Base-by-base conservation (phyloP, 2,329 filamentous ascomycete genomes). In the Epichloe gansuensis region DNA sequence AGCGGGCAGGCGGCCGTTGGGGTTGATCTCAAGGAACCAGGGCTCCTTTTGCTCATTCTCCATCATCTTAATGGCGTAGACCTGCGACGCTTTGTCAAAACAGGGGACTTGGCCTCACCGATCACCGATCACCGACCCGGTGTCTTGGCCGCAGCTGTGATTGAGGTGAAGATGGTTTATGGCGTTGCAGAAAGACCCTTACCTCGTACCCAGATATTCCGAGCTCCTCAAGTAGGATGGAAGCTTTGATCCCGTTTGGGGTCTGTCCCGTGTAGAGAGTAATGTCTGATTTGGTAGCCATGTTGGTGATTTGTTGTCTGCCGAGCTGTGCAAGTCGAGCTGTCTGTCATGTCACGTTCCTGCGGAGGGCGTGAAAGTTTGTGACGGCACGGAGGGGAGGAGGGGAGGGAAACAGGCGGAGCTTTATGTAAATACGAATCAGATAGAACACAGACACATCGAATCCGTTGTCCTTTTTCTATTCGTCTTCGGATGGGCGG, bases 11-110 rank as follows among this genome's bases (percentile, higher is more conserved):
- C 90, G 86, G 58, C 90, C 90, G 67, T 95, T 95, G 57, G 90
- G 90, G 70, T 95, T 95, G 71, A 95, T 94, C 50, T 83, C 82
- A 31, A 94, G 78, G 70, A 91, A 96, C 88, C 88, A 94, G 15
- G 80, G 81, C 67, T 91, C 72, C 65, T 93, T 94, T 62, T 94
- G 88, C n/a, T 73, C 77, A 65, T 89, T 86, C 57, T 86, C 86
- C 57, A 67, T 72, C 54, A 94, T 77, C n/a, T 86, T 77, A 61
- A 94, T 82, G 44, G 78, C 74, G 50, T 84, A 78, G 44, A 71
- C 65, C 73, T 75, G 46, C 4, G 6, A 8, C 12, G 3, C 5
- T 35, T 46, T n/a, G 34, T 37, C 11, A 34, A 43, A 39, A 34
- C 15, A 4, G 31, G 15, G 15, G n/a, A 5, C 21, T 5, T 5